Conservation (phyloP, 2,329 filamentous ascomycete species). For the Xylariomycetidae sp. region DNA sequence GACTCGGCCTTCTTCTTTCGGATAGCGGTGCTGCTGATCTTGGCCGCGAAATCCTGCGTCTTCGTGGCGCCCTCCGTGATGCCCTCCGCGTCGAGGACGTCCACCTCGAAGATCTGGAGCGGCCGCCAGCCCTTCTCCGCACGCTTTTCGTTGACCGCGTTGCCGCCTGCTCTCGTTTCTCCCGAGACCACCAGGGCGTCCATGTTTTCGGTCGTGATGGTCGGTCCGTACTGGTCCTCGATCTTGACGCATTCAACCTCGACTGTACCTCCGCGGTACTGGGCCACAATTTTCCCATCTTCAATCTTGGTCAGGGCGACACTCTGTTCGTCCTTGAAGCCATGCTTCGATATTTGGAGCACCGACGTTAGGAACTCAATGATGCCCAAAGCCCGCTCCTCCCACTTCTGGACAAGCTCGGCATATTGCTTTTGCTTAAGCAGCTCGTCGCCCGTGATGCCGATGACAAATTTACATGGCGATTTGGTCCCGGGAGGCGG, state of each 20-base stretch:
- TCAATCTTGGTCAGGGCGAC: constrained; percentile 30
- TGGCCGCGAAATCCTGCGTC: constrained; percentile 63
- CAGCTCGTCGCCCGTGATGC: constrained; percentile 82
- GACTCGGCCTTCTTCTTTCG: constrained; percentile 38
- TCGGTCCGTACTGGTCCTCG: constrained; percentile 83
- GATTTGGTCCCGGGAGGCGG: constrained; percentile 30
- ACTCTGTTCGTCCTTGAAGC: constrained; percentile 37
- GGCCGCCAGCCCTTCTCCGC: constrained; percentile 66
- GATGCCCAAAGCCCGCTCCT: constrained; percentile 61
- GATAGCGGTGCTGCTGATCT: constrained; percentile 90
- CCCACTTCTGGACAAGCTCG: constrained; percentile 76
- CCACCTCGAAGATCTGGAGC: constrained; percentile 80
- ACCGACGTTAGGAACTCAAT: constrained; percentile 68
- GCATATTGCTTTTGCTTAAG: constrained; percentile 85
- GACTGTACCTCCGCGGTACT: constrained; percentile 54
- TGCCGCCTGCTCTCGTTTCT: constrained; percentile 79
- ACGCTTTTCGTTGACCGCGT: constrained; percentile 80
- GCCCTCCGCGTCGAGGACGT: constrained; percentile 70
- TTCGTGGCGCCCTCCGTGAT: constrained; percentile 36
- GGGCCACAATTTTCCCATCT: constrained; percentile 45
- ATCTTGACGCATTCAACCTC: constrained; percentile 77
- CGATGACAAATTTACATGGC: constrained; percentile 63
- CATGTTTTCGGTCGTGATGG: constrained; percentile 73
- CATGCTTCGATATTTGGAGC: constrained; percentile 35
- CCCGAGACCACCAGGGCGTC: constrained; percentile 78